phyloP scores from a whole-genome alignment of 1,284 basidiomycete genomes.

The Papiliotrema nemorosa region DNA sequence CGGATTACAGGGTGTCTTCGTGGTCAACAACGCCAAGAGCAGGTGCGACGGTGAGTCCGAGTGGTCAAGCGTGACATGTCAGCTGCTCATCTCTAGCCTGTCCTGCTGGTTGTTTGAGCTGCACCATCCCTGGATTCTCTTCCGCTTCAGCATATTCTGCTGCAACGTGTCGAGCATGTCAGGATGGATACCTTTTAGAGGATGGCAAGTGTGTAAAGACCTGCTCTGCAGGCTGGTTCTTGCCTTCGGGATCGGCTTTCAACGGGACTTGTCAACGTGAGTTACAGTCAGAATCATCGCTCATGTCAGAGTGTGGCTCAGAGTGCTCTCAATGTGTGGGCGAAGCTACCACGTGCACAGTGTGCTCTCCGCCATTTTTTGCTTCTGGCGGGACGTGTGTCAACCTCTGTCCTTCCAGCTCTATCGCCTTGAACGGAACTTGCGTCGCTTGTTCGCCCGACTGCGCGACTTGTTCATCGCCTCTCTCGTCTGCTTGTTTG shows the following conservation, averaged over 20 bases:
- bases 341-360: constrained; percentile 37
- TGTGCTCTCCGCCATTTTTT: constrained; percentile 32
- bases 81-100: neutral
- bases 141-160: constrained; percentile 22
- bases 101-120: neutral
- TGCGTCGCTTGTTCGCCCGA: constrained; percentile 48
- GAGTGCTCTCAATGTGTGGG: constrained; percentile 44
- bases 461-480: constrained; percentile 45
- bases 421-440: constrained; percentile 28
- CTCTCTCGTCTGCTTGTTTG: constrained; percentile 25
- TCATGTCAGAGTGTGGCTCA: constrained; percentile 43
- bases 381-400: constrained; percentile 44
- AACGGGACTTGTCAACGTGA: constrained; percentile 47
- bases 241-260: constrained; percentile 19
- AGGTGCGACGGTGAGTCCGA: constrained; percentile 49
- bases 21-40: constrained; percentile 41
- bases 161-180: constrained; percentile 43
- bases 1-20: constrained; percentile 33
- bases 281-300: constrained; percentile 8
- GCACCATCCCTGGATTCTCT: constrained; percentile 7
- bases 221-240: constrained; percentile 41
- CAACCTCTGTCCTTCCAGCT: constrained; percentile 39
- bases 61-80: neutral
- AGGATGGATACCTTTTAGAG: constrained; percentile 48
- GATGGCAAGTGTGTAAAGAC: constrained; percentile 37